Base-by-base conservation (phyloP, 495 filamentous ascomycete species). In the Penicillium salamii region DNA sequence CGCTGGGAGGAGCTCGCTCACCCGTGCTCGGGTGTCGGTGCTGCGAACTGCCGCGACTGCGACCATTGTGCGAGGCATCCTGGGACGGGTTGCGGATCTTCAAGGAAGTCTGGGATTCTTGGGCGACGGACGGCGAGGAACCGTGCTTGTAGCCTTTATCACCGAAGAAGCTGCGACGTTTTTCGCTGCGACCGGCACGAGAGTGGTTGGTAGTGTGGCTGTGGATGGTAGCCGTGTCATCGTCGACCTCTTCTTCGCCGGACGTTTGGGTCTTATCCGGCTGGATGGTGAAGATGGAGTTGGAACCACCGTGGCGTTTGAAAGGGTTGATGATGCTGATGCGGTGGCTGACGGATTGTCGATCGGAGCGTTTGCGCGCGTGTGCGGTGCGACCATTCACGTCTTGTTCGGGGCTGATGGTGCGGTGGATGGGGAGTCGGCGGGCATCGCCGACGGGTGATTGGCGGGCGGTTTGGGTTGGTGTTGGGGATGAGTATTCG, bases 251-350 rank as follows among this genome's bases (percentile, higher is more conserved):
- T 19, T 58, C 63, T 24, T 68, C 56, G 21, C 29, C 37, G 5
- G 32, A 38, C 9, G 58, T 61, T 40, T 65, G 62, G 29, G 43
- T 54, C 44, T 66, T 68, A 21, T 59, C 57, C 4, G 55, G 59
- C 43, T 62, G 70, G 13, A 69, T 61, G 0, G 68, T 70, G 24
- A 65, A 64, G 26, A 71, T 59, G 7, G 70, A 73, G 47, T 63
- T 66, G 15, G 61, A 60, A 9, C 58, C 50, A 3, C 60, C 66
- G 46, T 76, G 71, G 2, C 73, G 71, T 50, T 71, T 75, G 58
- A 76, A 76, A 0, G 73, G 73, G 33, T 76, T 76, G 57, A 74
- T 74, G 32, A 75, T 66, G 53, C 71, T 75, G 51, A 76, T 76
- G 6, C 72, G 71, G 32, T 74, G 68, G 52, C 72, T 72, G 55